Base-by-base conservation (phyloP, 352 stramenopile genomes). In the Phytophthora tubulina region DNA sequence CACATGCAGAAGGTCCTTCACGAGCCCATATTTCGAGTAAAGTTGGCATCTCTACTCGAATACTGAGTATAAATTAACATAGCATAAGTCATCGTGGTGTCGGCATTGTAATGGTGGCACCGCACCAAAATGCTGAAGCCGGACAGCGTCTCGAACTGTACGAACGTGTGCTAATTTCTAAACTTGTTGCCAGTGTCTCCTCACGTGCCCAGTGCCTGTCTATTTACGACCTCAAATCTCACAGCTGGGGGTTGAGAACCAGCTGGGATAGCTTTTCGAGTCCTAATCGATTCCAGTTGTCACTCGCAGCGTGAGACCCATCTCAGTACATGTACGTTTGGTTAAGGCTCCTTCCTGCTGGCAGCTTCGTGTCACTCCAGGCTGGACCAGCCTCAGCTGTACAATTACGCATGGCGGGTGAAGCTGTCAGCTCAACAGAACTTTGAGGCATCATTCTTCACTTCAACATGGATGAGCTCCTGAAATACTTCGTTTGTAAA, bases 181-280 rank as follows among this genome's bases (percentile, higher is more conserved):
- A 21, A 33, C 21, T 32, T 14, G 45, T 51, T 56, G 49, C 31
- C 31, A 8, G 13, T 57, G 50, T 21, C 50, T 13, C 3, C 13
- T 27, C 21, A 27, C 21, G 21, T 27, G 21, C 21, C 21, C 21
- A 27, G 21, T 61, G 52, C 41, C 41, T 49, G n/a, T 54, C 33
- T 54, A 45, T 64, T 45, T 6, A 9, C 4, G 15, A 21, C 30
- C 21, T 59, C 54, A 50, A 59, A 66, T 66, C 63, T 46, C 11
- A 61, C 63, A 60, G 54, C 48, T 59, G 55, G 54, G 44, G 45
- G 39, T 10, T 6, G 27, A 58, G 54, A 71, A 71, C 31, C 63
- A 71, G 46, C 54, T 71, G 63, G 63, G 53, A 70, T 70, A 42
- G 35, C 5, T 45, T 32, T 48, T 32, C 33, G 45, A 41, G 30